These are phyloP conservation scores for Exserohilum rostratum DNA, from an alignment of 2,329 filamentous ascomycete genomes.

Conservation along the genomic window DNA sequence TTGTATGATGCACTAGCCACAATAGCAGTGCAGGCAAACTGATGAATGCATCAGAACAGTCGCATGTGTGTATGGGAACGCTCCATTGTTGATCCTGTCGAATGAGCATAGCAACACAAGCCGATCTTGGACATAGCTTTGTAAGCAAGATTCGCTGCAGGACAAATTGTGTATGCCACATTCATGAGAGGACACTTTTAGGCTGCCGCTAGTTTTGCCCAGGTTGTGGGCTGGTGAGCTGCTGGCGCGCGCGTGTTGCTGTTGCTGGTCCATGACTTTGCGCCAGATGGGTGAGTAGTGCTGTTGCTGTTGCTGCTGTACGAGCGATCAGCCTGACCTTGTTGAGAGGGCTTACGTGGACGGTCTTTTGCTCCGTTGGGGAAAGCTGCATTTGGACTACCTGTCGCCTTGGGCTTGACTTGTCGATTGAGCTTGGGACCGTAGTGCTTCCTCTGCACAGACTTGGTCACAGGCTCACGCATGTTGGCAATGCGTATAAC, in stretches of 20 bases:
- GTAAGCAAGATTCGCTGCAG: neutral
- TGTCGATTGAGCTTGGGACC: slow-evolving; percentile 21
- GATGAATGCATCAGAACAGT: slow-evolving; percentile 9
- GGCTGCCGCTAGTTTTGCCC: slow-evolving; percentile 35
- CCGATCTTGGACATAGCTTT: neutral
- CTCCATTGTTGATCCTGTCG: neutral
- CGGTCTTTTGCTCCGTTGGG: slow-evolving; percentile 31
- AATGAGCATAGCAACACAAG: slow-evolving; percentile 11
- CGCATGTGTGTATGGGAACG: slow-evolving; percentile 6
- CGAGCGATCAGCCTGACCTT: slow-evolving; percentile 34
- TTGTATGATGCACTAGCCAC: slow-evolving; percentile 19
- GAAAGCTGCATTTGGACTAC: slow-evolving; percentile 24
- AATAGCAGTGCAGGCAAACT: slow-evolving; percentile 20
- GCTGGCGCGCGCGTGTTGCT: slow-evolving; percentile 29
- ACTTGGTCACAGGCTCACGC: slow-evolving; percentile 35
- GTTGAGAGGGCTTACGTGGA: slow-evolving; percentile 40
- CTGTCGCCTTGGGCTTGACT: slow-evolving; percentile 37
- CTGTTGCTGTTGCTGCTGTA: slow-evolving; percentile 29
- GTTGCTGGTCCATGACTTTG: slow-evolving; percentile 35
- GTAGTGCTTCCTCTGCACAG: slow-evolving; percentile 36
- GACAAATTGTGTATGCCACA: neutral
- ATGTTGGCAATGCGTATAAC: slow-evolving; percentile 35
- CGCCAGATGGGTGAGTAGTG: slow-evolving; percentile 30
- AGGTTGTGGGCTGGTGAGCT: slow-evolving; percentile 25
- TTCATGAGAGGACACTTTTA: slow-evolving; percentile 9